Evolutionary conservation across 1,284 basidiomycete genomes (phyloP), one percentile per base, ranked within the genome.

Genomic region (Trichosporon ovoides): DNA sequence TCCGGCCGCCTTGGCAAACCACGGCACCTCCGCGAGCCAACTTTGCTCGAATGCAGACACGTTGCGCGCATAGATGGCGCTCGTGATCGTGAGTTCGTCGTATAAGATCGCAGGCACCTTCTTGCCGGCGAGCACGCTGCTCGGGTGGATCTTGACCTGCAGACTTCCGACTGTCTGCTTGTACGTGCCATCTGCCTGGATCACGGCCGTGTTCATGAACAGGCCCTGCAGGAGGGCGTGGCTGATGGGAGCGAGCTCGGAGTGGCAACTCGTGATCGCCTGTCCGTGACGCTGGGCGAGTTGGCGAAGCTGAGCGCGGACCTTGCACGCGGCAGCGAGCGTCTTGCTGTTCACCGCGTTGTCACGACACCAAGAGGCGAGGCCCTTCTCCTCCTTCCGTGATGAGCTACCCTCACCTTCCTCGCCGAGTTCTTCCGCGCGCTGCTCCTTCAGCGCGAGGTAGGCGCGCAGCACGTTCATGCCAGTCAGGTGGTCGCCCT

Each of bases 401-500:
- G 35, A 22, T 33, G 38, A 33, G 36, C 24, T 48, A n/a, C n/a
- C n/a, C n/a, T n/a, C n/a, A n/a, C n/a, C 40, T 31, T 20, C 37
- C 19, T 46, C 46, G 35, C n/a, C 46, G 31, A 58, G 33, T 36
- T 56, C 37, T 37, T 59, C 55, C 52, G 65, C 38, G 53, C 57
- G 76, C 57, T 86, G 84, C 63, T 84, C 81, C 14, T 78, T 80
- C 14, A 78, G 63, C 43, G 71, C 73, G 31, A 79, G 64, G 71
- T 93, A 98, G 3, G 89, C 84, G n/a, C 85, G 83, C 51, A 91
- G 82, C 5, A 86, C 86, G 64, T 95, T 95, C 61, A 97, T 81
- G 56, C 87, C 82, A 13, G 92, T 96, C 59, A 96, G 80, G 72
- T 96, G 91, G 72, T 98, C 95, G 20, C 95, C 94, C 55, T 87